Conservation (phyloP, 495 filamentous ascomycete genomes). For the Evansstolkia leycettana region DNA sequence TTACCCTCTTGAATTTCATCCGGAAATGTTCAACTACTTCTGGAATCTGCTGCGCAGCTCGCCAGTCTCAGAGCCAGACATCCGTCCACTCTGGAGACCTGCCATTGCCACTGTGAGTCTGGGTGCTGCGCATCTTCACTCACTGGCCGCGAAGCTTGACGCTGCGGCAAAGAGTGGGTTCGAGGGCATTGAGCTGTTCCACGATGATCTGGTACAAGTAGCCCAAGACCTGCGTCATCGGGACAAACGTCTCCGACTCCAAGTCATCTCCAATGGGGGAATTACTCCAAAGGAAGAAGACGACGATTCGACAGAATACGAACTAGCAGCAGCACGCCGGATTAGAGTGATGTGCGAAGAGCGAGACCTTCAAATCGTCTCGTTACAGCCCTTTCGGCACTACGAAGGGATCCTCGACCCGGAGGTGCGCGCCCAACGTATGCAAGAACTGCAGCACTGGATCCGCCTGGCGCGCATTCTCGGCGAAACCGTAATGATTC, state of each 20-base stretch:
- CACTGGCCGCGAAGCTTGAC: slow-evolving; percentile 11
- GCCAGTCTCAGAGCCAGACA: slow-evolving; percentile 4
- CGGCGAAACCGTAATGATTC: slow-evolving; percentile 45
- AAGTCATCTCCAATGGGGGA: too few species aligned
- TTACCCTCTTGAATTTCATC: too few species aligned
- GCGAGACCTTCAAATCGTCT: slow-evolving; percentile 41
- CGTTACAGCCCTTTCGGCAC: slow-evolving; percentile 61
- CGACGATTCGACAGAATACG: slow-evolving; percentile 3
- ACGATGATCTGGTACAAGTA: slow-evolving; percentile 15
- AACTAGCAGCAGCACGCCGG: slow-evolving; percentile 38
- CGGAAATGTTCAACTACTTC: too few species aligned
- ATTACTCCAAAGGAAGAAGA: slow-evolving; percentile 1
- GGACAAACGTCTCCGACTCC: background rate
- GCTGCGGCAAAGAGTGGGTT: slow-evolving; percentile 11
- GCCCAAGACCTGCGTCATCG: slow-evolving; percentile 9
- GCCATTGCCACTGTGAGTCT: slow-evolving; percentile 17
- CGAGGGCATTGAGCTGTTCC: slow-evolving; percentile 15
- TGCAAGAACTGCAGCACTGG: slow-evolving; percentile 51
- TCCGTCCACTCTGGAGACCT: slow-evolving; percentile 10
- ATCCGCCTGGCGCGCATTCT: slow-evolving; percentile 47
- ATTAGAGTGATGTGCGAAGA: slow-evolving; percentile 43
- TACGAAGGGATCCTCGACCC: slow-evolving; percentile 58
- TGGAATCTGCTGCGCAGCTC: slow-evolving; percentile 9
- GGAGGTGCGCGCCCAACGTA: slow-evolving; percentile 33
- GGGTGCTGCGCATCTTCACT: slow-evolving; percentile 10